These are phyloP conservation scores for Cladosporium sp. DNA, from an alignment of 2,329 filamentous ascomycete species.

Conservation along the genomic window DNA sequence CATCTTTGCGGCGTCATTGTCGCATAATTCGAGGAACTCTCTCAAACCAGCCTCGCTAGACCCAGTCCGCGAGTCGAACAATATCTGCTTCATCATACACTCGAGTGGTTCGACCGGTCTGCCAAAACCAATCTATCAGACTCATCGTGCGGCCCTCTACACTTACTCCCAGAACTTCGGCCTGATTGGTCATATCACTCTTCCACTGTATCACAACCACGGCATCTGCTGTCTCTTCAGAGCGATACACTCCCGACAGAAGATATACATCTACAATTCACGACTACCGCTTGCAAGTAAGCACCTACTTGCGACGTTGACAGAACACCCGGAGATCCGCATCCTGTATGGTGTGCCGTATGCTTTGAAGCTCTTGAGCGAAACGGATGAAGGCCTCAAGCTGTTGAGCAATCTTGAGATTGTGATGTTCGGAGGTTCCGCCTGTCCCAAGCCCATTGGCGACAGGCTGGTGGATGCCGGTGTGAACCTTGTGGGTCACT, in stretches of 20 bases:
- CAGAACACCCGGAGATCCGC: slow-evolving; percentile 33
- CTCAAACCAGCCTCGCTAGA: slow-evolving; percentile 22
- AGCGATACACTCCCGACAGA: slow-evolving; percentile 45
- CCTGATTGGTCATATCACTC: slow-evolving; percentile 48
- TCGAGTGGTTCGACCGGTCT: slow-evolving; percentile 55
- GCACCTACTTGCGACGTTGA: slow-evolving; percentile 20
- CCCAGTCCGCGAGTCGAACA: slow-evolving; percentile 23
- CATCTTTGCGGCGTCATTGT: slow-evolving; percentile 17
- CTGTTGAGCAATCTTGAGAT: slow-evolving; percentile 17
- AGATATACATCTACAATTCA: slow-evolving; percentile 51
- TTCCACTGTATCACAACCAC: slow-evolving; percentile 56
- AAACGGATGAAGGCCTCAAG: slow-evolving; percentile 46
- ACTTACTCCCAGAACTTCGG: slow-evolving; percentile 42
- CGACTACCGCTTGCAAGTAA: slow-evolving; percentile 47
- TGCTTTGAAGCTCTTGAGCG: slow-evolving; percentile 56
- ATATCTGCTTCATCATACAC: slow-evolving; percentile 41
- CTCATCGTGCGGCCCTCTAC: slow-evolving; percentile 45
- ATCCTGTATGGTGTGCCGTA: slow-evolving; percentile 61
- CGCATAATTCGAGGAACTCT: background rate
- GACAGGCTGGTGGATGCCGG: slow-evolving; percentile 21
- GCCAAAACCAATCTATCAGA: slow-evolving; percentile 58
- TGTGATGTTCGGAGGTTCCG: slow-evolving; percentile 24
- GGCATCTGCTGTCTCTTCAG: slow-evolving; percentile 52
- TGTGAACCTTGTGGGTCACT: slow-evolving; percentile 21
- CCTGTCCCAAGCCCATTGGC: slow-evolving; percentile 23